phyloP scores from a whole-genome alignment of 2,329 filamentous ascomycete genomes.

The Claviceps humidiphila region DNA sequence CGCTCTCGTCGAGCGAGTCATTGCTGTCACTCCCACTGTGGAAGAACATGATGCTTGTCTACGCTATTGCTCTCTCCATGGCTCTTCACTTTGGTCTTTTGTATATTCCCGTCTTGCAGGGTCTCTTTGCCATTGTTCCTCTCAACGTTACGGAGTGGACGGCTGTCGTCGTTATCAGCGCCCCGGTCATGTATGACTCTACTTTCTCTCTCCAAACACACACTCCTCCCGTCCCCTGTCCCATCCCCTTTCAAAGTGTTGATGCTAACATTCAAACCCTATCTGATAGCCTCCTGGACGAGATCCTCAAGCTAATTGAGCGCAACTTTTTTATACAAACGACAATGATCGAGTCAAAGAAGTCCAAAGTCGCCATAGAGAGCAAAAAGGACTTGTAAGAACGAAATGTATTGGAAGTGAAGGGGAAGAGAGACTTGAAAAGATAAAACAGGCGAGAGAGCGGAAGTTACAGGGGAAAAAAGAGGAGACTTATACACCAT shows the following conservation, averaged over 20 bases:
- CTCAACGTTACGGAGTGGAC: slow-evolving; percentile 81
- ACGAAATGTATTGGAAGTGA: slow-evolving; percentile 5
- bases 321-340: slow-evolving; percentile 49
- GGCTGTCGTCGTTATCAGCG: slow-evolving; percentile 77
- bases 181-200: slow-evolving; percentile 72
- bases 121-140: slow-evolving; percentile 80
- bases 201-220: neutral
- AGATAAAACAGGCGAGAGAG: neutral
- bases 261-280: slow-evolving; percentile 12
- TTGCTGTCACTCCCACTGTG: slow-evolving; percentile 88
- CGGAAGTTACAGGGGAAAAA: neutral
- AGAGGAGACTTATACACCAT: neutral
- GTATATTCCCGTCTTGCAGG: slow-evolving; percentile 81
- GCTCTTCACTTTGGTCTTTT: slow-evolving; percentile 85
- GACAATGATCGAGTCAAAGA: slow-evolving; percentile 21
- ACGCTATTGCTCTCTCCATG: slow-evolving; percentile 89
- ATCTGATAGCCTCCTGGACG: slow-evolving; percentile 58
- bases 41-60: slow-evolving; percentile 97
- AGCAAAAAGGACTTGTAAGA: slow-evolving; percentile 42
- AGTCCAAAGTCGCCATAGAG: slow-evolving; percentile 25
- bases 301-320: slow-evolving; percentile 69
- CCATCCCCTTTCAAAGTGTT: neutral
- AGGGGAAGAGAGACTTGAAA: neutral
- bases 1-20: slow-evolving; percentile 86
- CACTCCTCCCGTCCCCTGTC: neutral